A percentile compares a stretch with the other conserved stretches of the same genome.
Conservation (phyloP, 306 rosid species). For the Hippophae rhamnoides region DNA sequence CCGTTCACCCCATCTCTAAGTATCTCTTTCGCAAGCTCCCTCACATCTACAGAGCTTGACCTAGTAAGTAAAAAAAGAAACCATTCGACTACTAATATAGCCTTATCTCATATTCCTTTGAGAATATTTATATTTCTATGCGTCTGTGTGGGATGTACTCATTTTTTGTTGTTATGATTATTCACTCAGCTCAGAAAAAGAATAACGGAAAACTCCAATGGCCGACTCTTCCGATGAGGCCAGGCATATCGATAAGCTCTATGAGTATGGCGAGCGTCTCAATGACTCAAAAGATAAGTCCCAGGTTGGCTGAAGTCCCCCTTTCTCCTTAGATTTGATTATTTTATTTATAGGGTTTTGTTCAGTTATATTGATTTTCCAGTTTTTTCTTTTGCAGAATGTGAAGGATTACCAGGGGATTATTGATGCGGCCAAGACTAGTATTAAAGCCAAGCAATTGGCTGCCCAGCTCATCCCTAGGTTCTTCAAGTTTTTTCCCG, state of each 20-base stretch:
- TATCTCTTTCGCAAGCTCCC: too few relatives aligned
- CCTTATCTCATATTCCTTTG: neutral
- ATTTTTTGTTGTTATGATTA: slow-evolving; percentile 17
- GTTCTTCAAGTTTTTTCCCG: slow-evolving; percentile 87
- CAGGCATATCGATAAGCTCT: slow-evolving; percentile 71
- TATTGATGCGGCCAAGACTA: slow-evolving; percentile 73
- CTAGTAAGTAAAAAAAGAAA: too few relatives aligned
- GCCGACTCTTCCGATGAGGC: slow-evolving; percentile 63
- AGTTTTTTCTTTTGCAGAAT: slow-evolving; percentile 30
- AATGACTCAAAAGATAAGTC: slow-evolving; percentile 79
- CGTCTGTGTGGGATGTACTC: slow-evolving; percentile 10
- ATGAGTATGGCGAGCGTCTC: slow-evolving; percentile 85
- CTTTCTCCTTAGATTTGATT: slow-evolving; percentile 18
- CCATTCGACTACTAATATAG: neutral
- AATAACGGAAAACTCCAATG: slow-evolving; percentile 26
- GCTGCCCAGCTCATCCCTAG: slow-evolving; percentile 94
- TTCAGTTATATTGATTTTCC: slow-evolving; percentile 2
- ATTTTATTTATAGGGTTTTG: neutral
- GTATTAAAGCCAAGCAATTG: slow-evolving; percentile 85
- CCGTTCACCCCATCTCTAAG: too few relatives aligned
- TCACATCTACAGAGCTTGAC: too few relatives aligned
- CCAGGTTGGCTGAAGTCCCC: slow-evolving; percentile 34
- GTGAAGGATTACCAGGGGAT: slow-evolving; percentile 75
- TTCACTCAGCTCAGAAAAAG: slow-evolving; percentile 18
- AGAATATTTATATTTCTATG: slow-evolving; percentile 5